Evolutionary conservation across 2,329 filamentous ascomycete species (phyloP).

Genomic region (Mycogone perniciosa): DNA sequence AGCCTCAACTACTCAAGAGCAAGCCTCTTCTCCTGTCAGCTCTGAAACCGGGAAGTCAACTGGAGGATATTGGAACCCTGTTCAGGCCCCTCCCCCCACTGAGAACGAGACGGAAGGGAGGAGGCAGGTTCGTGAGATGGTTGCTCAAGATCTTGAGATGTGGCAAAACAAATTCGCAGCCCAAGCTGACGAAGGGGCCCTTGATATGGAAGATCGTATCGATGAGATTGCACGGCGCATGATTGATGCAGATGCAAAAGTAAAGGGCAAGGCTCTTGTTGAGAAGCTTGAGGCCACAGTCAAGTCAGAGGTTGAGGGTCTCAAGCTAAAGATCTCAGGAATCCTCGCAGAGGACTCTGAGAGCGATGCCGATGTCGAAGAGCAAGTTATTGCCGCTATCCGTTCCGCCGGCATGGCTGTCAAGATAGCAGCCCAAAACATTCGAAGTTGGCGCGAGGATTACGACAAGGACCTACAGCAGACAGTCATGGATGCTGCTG

Average conservation of each 20-base stretch:
- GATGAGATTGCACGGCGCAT: slow-evolving; percentile 50
- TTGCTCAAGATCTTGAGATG: slow-evolving; percentile 68
- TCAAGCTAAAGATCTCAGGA: slow-evolving; percentile 62
- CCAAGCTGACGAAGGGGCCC: slow-evolving; percentile 73
- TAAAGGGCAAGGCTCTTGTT: slow-evolving; percentile 60
- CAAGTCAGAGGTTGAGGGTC: slow-evolving; percentile 53
- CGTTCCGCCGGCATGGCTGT: slow-evolving; percentile 65
- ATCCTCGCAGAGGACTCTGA: slow-evolving; percentile 50
- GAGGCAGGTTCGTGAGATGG: slow-evolving; percentile 56
- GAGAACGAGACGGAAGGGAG: slow-evolving; percentile 48
- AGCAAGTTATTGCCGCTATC: slow-evolving; percentile 43
- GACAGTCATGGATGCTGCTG: slow-evolving; percentile 65
- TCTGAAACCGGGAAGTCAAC: slow-evolving; percentile 24
- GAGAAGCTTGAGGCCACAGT: slow-evolving; percentile 61
- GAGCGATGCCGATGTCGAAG: slow-evolving; percentile 36
- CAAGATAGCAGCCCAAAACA: slow-evolving; percentile 68
- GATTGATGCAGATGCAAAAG: slow-evolving; percentile 58
- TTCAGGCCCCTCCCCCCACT: slow-evolving; percentile 40
- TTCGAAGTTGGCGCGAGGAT: slow-evolving; percentile 68
- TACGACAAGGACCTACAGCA: slow-evolving; percentile 65
- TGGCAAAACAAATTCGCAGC: slow-evolving; percentile 88
- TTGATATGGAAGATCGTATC: slow-evolving; percentile 64
- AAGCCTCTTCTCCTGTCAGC: slow-evolving; percentile 11
- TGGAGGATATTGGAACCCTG: slow-evolving; percentile 26
- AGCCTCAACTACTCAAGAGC: slow-evolving; percentile 18